phyloP scores from a whole-genome alignment of 2,329 filamentous ascomycete species.

The Hypocreales sp. region DNA sequence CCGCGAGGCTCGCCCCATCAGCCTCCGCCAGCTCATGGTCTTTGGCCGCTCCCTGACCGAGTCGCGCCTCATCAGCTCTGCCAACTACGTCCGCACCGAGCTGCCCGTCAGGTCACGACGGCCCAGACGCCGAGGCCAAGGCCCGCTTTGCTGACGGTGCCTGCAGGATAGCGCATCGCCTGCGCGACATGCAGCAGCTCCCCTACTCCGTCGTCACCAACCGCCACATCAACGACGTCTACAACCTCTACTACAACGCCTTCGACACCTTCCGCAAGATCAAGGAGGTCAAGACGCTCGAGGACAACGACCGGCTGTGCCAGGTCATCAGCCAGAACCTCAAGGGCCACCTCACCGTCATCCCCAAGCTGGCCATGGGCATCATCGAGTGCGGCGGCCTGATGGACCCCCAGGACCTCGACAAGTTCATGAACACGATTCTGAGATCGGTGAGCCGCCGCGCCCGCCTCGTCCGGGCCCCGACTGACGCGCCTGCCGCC shows the following conservation, averaged over 20 bases:
- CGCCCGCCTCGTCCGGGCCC: background rate
- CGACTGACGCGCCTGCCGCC: slow-evolving; percentile 3
- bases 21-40: slow-evolving; percentile 88
- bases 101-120: slow-evolving; percentile 26
- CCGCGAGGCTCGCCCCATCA: slow-evolving; percentile 87
- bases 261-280: slow-evolving; percentile 82
- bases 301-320: slow-evolving; percentile 85
- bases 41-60: slow-evolving; percentile 92
- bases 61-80: slow-evolving; percentile 75
- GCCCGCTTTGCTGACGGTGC: background rate
- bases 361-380: slow-evolving; percentile 87
- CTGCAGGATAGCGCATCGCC: slow-evolving; percentile 69
- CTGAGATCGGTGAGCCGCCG: slow-evolving; percentile 60
- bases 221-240: slow-evolving; percentile 81
- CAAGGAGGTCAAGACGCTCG: slow-evolving; percentile 66
- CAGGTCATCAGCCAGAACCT: slow-evolving; percentile 64
- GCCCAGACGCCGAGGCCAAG: background rate
- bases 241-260: slow-evolving; percentile 92
- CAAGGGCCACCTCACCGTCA: slow-evolving; percentile 79
- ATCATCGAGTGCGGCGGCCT: slow-evolving; percentile 79
- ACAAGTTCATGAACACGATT: slow-evolving; percentile 91
- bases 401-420: slow-evolving; percentile 67
- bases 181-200: slow-evolving; percentile 92
- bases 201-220: slow-evolving; percentile 97
- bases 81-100: slow-evolving; percentile 94